These are phyloP conservation scores for Pouteria glomerata DNA, from an alignment of 148 eudicot genomes.

Conservation along the genomic window DNA sequence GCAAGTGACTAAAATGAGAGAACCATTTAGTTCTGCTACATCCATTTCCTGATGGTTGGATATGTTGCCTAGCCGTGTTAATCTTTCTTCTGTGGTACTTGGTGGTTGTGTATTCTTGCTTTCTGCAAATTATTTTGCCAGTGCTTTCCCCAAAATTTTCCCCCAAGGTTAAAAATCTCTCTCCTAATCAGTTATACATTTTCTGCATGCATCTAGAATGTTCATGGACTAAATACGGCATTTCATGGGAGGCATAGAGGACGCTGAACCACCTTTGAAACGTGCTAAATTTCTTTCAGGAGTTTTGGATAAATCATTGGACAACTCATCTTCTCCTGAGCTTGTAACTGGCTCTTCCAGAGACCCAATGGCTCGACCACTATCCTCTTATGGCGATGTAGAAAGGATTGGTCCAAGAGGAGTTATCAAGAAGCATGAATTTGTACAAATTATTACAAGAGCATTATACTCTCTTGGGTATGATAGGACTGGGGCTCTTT, in stretches of 20 bases:
- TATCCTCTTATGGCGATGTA: slow-evolving; percentile 57
- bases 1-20: too few relatives aligned
- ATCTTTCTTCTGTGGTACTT: too few relatives aligned
- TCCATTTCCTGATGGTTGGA: too few relatives aligned
- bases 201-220: too few relatives aligned
- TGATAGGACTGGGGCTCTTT: slow-evolving; percentile 49
- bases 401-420: slow-evolving; percentile 67
- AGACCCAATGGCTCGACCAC: slow-evolving; percentile 59
- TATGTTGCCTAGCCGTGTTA: too few relatives aligned
- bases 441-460: slow-evolving; percentile 57
- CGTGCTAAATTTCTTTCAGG: slow-evolving; percentile 36
- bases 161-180: too few relatives aligned
- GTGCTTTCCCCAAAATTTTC: too few relatives aligned
- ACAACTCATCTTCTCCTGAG: slow-evolving; percentile 18
- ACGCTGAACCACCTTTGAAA: slow-evolving; percentile 45
- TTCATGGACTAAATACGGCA: slow-evolving; percentile 43
- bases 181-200: too few relatives aligned
- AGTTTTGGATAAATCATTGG: slow-evolving; percentile 18
- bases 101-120: too few relatives aligned
- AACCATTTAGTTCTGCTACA: too few relatives aligned
- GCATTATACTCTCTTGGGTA: slow-evolving; percentile 83
- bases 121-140: too few relatives aligned
- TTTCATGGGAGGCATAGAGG: slow-evolving; percentile 56
- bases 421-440: slow-evolving; percentile 56
- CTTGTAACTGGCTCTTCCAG: slow-evolving; percentile 28